Evolutionary conservation across 257 asterid species (phyloP), one percentile per base, ranked within the genome.

Genomic region (Ehretia macrophylla): DNA sequence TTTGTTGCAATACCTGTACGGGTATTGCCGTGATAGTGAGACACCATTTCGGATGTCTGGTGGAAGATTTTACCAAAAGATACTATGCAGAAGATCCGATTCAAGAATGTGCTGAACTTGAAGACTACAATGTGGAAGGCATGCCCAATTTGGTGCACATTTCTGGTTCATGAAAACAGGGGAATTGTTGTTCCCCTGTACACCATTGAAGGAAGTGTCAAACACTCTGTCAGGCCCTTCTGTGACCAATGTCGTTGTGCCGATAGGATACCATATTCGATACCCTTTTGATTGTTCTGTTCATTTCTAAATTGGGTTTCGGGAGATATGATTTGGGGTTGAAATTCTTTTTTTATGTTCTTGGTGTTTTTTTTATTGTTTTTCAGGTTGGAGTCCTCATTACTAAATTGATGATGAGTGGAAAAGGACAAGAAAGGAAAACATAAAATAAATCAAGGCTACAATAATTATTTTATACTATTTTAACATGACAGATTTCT

Each of bases 361-460:
- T 54, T 44, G 61, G 22, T 51, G n/a, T 57, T 55, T 21, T 27
- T 35, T 4, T n/a, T 14, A 47, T 47, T 20, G 37, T 32, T 50
- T 54, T 64, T 27, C 73, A 89, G 99, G 99, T 10, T 89, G 97
- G 99, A 83, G 90, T 75, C 85, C 86, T 50, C 95, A 86, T 66
- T 82, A 78, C 95, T 20, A 93, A 66, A 47, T 55, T 19, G 82
- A 85, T 65, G 80, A 77, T 42, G 94, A 79, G 35, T 93, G 99
- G 91, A 72, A 81, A n/a, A n/a, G n/a, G n/a, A n/a, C n/a, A n/a
- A n/a, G n/a, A n/a, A n/a, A n/a, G n/a, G n/a, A n/a, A n/a, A n/a
- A n/a, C n/a, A n/a, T n/a, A n/a, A n/a, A n/a, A n/a, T n/a, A n/a
- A n/a, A n/a, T n/a, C n/a, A n/a, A n/a, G n/a, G n/a, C n/a, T n/a